phyloP scores from a whole-genome alignment of 257 asterid genomes.

The Solanum sitiens region DNA sequence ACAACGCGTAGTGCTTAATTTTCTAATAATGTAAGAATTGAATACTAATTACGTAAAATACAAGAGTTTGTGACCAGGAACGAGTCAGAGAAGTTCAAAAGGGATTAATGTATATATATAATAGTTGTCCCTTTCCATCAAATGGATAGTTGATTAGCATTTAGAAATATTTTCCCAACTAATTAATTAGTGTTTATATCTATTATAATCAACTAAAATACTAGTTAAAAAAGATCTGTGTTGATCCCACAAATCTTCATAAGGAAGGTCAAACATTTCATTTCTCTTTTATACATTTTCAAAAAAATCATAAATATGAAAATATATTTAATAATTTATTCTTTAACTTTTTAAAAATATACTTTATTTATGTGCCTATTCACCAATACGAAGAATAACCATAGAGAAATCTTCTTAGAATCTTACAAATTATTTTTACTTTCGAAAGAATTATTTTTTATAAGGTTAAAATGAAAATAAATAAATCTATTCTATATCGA shows the following conservation, averaged over 20 bases:
- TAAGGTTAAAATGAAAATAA: not conserved
- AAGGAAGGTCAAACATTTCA: not conserved
- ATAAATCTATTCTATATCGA: no score
- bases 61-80: no score
- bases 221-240: not conserved
- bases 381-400: not conserved
- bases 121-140: not conserved
- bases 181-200: not conserved
- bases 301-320: no score
- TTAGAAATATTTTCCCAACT: not conserved
- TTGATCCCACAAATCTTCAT: not conserved
- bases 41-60: not conserved
- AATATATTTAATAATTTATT: no score
- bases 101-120: no score
- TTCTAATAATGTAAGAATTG: not conserved
- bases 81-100: no score
- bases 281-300: fast-evolving
- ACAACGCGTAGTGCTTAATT: not conserved
- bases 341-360: not conserved
- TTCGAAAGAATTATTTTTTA: no score
- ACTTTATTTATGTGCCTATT: not conserved
- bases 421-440: not conserved
- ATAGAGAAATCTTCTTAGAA: not conserved
- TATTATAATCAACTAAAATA: not conserved
- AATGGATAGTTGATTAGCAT: not conserved